A percentile compares a stretch with the other conserved stretches of the same genome.
These are phyloP conservation scores for Dictyostelium brefeldianum DNA, from an alignment of 78 protist species.

Conservation along the genomic window DNA sequence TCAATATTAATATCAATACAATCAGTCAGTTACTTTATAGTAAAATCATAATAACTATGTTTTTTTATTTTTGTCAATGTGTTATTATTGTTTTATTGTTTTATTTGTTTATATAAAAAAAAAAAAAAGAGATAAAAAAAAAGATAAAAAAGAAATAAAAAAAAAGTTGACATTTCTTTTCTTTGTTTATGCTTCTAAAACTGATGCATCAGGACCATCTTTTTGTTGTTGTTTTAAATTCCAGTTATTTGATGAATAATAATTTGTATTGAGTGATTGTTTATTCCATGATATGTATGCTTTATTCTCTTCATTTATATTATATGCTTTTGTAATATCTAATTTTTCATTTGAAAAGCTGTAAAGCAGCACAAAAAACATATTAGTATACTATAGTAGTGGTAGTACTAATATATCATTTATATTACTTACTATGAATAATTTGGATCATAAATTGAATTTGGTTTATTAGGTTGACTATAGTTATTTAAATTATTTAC, in stretches of 20 bases:
- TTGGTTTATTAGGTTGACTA: background rate
- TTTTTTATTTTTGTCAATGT: too few relatives aligned
- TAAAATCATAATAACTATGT: too few relatives aligned
- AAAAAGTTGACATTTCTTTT: too few relatives aligned
- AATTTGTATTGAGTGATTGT: background rate
- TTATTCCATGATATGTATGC: constrained; percentile 6
- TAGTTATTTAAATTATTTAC: background rate
- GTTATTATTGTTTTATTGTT: too few relatives aligned
- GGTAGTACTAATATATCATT: too few relatives aligned
- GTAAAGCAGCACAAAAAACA: too few relatives aligned
- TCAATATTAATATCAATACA: too few relatives aligned
- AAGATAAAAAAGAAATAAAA: too few relatives aligned
- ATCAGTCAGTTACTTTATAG: too few relatives aligned
- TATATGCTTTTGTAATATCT: constrained; percentile 12
- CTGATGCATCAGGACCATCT: background rate
- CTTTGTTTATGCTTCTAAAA: background rate
- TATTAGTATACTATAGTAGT: too few relatives aligned
- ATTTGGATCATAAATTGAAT: background rate
- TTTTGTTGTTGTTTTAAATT: background rate
- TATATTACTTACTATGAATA: background rate
- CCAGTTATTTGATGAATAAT: background rate
- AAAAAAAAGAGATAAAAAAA: too few relatives aligned
- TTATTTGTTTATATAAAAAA: too few relatives aligned
- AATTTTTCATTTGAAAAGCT: constrained; percentile 4
- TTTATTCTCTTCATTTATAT: background rate